Evolutionary conservation across 371 early-diverging fungal species (phyloP).

Genomic region (Aphelidium insulamus): DNA sequence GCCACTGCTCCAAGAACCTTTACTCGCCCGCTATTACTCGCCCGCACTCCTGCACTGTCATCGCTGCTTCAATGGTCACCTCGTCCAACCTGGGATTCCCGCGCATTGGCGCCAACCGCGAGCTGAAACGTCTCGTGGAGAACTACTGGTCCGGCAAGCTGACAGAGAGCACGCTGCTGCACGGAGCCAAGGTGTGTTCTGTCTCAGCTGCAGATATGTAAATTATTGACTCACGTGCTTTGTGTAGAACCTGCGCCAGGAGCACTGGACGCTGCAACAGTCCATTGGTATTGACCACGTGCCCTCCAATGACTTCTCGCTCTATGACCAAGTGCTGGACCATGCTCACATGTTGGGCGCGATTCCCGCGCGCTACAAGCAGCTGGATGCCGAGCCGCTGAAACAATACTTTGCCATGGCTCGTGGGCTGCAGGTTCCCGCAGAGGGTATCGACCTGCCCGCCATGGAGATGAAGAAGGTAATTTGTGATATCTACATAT

Average conservation of each 20-base stretch:
- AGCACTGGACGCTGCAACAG: constrained; percentile 72
- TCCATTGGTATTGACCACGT: constrained; percentile 55
- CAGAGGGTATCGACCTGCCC: constrained; percentile 57
- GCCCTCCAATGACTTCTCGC: constrained; percentile 82
- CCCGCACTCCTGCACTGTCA: too few relatives aligned
- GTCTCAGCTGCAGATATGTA: too few relatives aligned
- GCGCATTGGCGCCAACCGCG: constrained; percentile 48
- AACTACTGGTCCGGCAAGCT: constrained; percentile 79
- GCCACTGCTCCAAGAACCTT: too few relatives aligned
- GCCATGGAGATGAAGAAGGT: constrained; percentile 81
- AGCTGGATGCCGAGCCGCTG: constrained; percentile 23
- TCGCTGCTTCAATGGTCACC: too few relatives aligned
- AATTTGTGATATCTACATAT: background rate
- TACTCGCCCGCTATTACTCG: too few relatives aligned
- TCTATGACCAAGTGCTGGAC: constrained; percentile 88
- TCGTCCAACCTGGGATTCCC: constrained; percentile 7
- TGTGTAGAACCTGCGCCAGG: constrained; percentile 42
- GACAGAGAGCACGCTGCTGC: constrained; percentile 38
- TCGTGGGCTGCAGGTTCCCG: constrained; percentile 65
- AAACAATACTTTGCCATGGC: constrained; percentile 92
- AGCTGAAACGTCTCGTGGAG: constrained; percentile 73
- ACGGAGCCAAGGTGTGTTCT: constrained; percentile 26
- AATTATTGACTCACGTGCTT: too few relatives aligned
- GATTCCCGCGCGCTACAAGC: constrained; percentile 49
- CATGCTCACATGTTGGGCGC: constrained; percentile 50